Percentiles rank a stretch among this genome's conserved stretches.
phyloP scores from a whole-genome alignment of 2,329 filamentous ascomycete species.

The Plenodomus tracheiphilus region DNA sequence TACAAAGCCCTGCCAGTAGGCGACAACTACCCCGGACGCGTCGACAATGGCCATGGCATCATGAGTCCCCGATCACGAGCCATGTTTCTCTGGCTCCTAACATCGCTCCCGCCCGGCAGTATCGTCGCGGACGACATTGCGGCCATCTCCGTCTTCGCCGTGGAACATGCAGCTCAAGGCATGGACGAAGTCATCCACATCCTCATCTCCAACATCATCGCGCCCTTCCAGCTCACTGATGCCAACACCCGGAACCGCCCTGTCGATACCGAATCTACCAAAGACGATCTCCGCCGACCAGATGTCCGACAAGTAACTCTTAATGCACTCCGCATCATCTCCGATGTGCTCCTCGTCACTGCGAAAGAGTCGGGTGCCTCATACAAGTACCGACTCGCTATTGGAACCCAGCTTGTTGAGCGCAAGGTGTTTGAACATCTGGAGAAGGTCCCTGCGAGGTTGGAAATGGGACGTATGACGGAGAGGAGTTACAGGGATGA shows the following conservation, averaged over 20 bases:
- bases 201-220: constrained; percentile 78
- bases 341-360: constrained; percentile 74
- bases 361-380: constrained; percentile 30
- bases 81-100: constrained; percentile 81
- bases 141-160: constrained; percentile 82
- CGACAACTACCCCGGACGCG: constrained; percentile 32
- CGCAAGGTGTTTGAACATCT: constrained; percentile 74
- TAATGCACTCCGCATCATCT: constrained; percentile 74
- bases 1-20: constrained; percentile 30
- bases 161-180: constrained; percentile 81
- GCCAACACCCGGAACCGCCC: constrained; percentile 62
- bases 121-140: constrained; percentile 83
- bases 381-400: constrained; percentile 82
- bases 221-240: constrained; percentile 72
- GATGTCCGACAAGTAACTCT: constrained; percentile 33
- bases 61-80: constrained; percentile 50
- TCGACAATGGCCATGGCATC: constrained; percentile 33
- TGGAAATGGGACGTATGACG: constrained; percentile 78
- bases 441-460: constrained; percentile 70
- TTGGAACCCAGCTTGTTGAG: constrained; percentile 71
- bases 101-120: constrained; percentile 74
- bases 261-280: constrained; percentile 16
- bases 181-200: constrained; percentile 91
- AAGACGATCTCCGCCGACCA: constrained; percentile 26
- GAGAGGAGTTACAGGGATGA: constrained; percentile 57